Evolutionary conservation across 306 rosid species (phyloP), one percentile per base, ranked within the genome.

Genomic region (Castanopsis chinensis): DNA sequence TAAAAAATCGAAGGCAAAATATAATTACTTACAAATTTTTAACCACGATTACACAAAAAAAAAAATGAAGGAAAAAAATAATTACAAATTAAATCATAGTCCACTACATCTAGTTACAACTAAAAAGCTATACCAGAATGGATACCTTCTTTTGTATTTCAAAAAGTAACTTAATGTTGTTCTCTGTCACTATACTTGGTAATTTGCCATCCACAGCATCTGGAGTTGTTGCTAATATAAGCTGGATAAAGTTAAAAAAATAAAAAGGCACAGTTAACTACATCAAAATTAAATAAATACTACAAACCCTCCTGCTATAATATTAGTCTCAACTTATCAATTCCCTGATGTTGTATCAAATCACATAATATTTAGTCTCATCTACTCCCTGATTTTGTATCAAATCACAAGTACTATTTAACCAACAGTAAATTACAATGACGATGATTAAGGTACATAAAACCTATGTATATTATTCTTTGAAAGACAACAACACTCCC

Each of bases 81-180:
- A 10, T 49, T 49, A 56, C 21, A 69, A 19, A 32, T 30, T 21
- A 28, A 19, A 30, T 6, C 49, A 49, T 13, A 9, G 53, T 23
- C 32, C 53, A 55, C 14, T 20, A 32, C 65, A 33, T 5, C 52
- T 52, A 6, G 43, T 21, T 57, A 49, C 45, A 82, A 51, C 51
- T 69, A 28, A 43, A 57, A 67, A 25, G 23, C 32, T 53, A 65
- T 56, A 60, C 17, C 21, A 58, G 23, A 82, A 70, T 28, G 68
- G 68, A 78, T 80, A 93, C 98, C 94, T 89, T 93, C 76, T 89
- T 95, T 80, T 95, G 98, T 79, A 95, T 80, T 85, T 93, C 93
- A 85, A 95, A 95, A 58, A 95, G 94, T 84, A 95, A 87, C 86
- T 82, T 93, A 71, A 95, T 81, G 84, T 93, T 95, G 83, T 87